A percentile compares a stretch with the other conserved stretches of the same genome.
phyloP scores from a whole-genome alignment of 2,329 filamentous ascomycete genomes.

The Thelonectria rubi region DNA sequence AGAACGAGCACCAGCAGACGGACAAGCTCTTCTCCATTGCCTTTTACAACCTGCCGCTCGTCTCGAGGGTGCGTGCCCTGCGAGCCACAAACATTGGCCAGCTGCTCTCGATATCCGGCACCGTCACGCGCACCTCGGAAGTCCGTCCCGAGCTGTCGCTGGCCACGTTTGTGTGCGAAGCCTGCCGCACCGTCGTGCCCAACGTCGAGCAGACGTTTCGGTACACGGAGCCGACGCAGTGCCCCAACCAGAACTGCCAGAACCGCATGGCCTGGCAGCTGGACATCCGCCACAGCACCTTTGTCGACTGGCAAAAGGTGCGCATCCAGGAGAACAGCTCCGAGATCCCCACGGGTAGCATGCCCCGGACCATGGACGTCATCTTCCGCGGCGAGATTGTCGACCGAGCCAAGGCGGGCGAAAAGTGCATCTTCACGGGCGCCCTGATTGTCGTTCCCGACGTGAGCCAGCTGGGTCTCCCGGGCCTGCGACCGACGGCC shows the following conservation, averaged over 20 bases:
- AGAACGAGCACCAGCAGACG: slow-evolving; percentile 92
- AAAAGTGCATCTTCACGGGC: slow-evolving; percentile 98
- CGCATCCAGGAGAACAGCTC: slow-evolving; percentile 98
- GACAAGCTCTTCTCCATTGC: slow-evolving; percentile 95
- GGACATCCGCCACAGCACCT: slow-evolving; percentile 97
- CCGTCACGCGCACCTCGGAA: slow-evolving; percentile 95
- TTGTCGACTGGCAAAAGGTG: slow-evolving; percentile 99
- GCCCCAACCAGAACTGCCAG: slow-evolving; percentile 85
- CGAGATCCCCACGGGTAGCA: slow-evolving; percentile 97
- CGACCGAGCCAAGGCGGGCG: slow-evolving; percentile 94
- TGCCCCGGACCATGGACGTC: slow-evolving; percentile 97
- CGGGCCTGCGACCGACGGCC: slow-evolving; percentile 83
- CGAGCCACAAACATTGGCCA: slow-evolving; percentile 92
- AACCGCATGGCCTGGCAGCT: slow-evolving; percentile 94
- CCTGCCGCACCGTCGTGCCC: slow-evolving; percentile 82
- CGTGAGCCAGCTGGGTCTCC: slow-evolving; percentile 91
- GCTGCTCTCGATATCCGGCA: slow-evolving; percentile 94
- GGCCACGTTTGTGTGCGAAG: slow-evolving; percentile 91
- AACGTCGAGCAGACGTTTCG: slow-evolving; percentile 98
- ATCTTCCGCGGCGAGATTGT: slow-evolving; percentile 97
- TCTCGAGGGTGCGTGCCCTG: slow-evolving; percentile 85
- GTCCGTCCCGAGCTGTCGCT: slow-evolving; percentile 92
- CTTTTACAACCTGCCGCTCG: slow-evolving; percentile 90
- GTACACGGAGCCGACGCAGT: slow-evolving; percentile 96
- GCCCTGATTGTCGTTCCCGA: slow-evolving; percentile 96